These are phyloP conservation scores for Fusarium albidum DNA, from an alignment of 2,329 filamentous ascomycete species.

Conservation along the genomic window DNA sequence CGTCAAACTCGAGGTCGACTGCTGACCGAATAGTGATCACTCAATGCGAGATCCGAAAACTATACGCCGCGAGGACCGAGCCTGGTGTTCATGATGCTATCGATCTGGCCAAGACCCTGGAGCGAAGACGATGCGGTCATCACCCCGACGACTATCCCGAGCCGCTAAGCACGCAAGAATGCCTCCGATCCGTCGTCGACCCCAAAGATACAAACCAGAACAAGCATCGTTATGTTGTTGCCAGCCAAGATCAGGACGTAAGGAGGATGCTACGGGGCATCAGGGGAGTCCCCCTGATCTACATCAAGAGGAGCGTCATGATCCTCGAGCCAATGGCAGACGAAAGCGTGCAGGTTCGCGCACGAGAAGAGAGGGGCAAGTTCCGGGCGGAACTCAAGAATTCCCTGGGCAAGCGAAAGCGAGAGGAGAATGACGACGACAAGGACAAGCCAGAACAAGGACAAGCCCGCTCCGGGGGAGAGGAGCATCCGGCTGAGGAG, in stretches of 20 bases:
- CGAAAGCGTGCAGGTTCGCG: constrained; percentile 68
- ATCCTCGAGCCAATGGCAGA: constrained; percentile 75
- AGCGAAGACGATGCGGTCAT: constrained; percentile 81
- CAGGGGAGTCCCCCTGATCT: constrained; percentile 78
- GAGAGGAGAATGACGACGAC: constrained; percentile 52
- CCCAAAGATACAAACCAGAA: constrained; percentile 76
- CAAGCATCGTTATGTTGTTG: constrained; percentile 81
- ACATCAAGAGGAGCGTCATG: constrained; percentile 82
- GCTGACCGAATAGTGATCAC: constrained; percentile 71
- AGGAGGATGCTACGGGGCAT: constrained; percentile 71
- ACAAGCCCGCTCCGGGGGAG: constrained; percentile 25
- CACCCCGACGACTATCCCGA: constrained; percentile 75
- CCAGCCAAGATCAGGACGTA: constrained; percentile 73
- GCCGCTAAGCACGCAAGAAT: constrained; percentile 74
- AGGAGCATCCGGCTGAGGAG: constrained; percentile 12
- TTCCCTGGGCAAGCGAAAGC: constrained; percentile 58
- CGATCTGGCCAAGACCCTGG: constrained; percentile 76
- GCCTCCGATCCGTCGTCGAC: constrained; percentile 78
- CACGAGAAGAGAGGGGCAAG: constrained; percentile 76
- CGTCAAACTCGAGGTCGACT: not conserved
- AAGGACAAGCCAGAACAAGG: constrained; percentile 42
- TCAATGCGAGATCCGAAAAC: constrained; percentile 81
- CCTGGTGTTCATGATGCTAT: constrained; percentile 68
- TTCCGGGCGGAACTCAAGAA: constrained; percentile 74
- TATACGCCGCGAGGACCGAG: constrained; percentile 70